Percentiles rank a stretch among this genome's conserved stretches.
Evolutionary conservation across 176 grass and related monocot species (phyloP).

Genomic region (Eragrostis curvula): DNA sequence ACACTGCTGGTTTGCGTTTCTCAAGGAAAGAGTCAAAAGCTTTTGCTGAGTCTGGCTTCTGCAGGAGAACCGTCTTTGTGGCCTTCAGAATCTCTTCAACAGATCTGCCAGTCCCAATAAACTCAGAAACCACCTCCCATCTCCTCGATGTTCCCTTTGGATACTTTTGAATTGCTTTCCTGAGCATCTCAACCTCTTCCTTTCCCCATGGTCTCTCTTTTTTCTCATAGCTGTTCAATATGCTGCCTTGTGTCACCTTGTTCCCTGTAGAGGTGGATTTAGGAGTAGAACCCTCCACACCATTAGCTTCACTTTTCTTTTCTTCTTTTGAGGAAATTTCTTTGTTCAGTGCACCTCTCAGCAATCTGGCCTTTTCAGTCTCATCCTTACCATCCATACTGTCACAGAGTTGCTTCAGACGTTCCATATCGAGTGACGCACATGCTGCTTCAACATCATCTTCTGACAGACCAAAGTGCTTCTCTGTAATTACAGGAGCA

Average conservation of each 20-base stretch:
- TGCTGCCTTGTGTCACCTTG: constrained; percentile 30
- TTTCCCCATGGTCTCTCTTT: constrained; percentile 89
- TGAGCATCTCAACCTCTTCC: constrained; percentile 95
- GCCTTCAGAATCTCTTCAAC: constrained; percentile 98
- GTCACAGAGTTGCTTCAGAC: constrained; percentile 70
- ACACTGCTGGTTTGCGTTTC: constrained; percentile 79
- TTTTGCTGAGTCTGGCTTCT: constrained; percentile 95
- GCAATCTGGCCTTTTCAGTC: constrained; percentile 57
- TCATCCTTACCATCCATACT: constrained; percentile 69
- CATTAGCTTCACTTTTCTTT: constrained; percentile 55
- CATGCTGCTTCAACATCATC: constrained; percentile 83
- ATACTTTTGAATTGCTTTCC: constrained; percentile 94
- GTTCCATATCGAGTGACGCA: constrained; percentile 65
- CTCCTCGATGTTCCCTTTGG: constrained; percentile 88
- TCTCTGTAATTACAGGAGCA: constrained; percentile 44
- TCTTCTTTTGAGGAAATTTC: constrained; percentile 46
- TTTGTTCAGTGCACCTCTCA: constrained; percentile 58
- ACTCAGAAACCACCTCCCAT: constrained; percentile 96
- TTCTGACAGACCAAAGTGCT: constrained; percentile 56
- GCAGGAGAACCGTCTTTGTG: constrained; percentile 86
- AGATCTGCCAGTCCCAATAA: constrained; percentile 82
- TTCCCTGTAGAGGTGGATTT: constrained; percentile 33
- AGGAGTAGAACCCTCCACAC: constrained; percentile 9
- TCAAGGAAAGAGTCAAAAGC: constrained; percentile 98
- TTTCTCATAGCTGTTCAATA: constrained; percentile 66